A percentile compares a stretch with the other conserved stretches of the same genome.
These are phyloP conservation scores for Fusarium compactum DNA, from an alignment of 2,329 filamentous ascomycete species.

Conservation along the genomic window DNA sequence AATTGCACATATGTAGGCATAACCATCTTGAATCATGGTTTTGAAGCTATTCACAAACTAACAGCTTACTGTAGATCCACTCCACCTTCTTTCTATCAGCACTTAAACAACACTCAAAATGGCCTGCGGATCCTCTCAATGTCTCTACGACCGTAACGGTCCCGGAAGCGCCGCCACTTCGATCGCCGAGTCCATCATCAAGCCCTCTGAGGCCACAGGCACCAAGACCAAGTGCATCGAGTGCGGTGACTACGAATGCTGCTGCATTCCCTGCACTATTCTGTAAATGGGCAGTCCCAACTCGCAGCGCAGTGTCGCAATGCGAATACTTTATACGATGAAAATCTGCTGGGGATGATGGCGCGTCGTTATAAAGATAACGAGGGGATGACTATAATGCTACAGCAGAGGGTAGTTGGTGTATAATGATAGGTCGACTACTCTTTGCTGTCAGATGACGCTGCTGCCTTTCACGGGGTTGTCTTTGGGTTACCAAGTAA, in stretches of 20 bases:
- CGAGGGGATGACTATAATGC: neutral
- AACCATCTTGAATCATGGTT: neutral
- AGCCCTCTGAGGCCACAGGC: conserved; percentile 60
- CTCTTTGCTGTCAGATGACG: neutral
- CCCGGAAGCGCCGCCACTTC: conserved; percentile 63
- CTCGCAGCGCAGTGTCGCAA: neutral
- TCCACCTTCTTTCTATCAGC: neutral
- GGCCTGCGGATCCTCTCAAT: conserved; percentile 41
- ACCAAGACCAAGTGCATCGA: conserved; percentile 48
- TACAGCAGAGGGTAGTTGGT: neutral
- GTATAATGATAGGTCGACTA: too few species aligned
- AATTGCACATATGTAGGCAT: conserved; percentile 10
- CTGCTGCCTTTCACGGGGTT: neutral
- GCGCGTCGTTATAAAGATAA: neutral
- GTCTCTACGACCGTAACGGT: conserved; percentile 54
- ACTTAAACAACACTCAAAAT: conserved; percentile 32
- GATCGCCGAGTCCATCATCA: conserved; percentile 63
- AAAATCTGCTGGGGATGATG: neutral
- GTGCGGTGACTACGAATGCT: conserved; percentile 58
- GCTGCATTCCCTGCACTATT: conserved; percentile 66
- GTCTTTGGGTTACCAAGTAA: neutral
- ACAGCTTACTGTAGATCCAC: conserved; percentile 8
- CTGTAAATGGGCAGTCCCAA: conserved; percentile 53
- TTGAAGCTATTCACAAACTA: neutral
- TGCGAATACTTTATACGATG: neutral